These are phyloP conservation scores for Adenanthera pavonina DNA, from an alignment of 306 rosid genomes.

Conservation along the genomic window DNA sequence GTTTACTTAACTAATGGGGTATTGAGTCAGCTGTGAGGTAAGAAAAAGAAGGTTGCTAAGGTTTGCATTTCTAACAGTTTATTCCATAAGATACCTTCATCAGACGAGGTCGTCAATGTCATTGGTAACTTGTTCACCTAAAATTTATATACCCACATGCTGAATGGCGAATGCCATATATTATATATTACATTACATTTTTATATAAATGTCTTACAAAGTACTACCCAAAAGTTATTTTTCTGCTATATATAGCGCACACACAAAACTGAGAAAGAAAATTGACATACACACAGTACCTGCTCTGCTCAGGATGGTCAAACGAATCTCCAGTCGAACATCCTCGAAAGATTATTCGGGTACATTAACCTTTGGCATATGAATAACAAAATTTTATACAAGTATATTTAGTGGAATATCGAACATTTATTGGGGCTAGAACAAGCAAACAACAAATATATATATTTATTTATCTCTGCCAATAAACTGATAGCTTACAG, in stretches of 20 bases:
- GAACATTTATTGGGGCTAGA: not conserved
- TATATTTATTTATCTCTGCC: not conserved
- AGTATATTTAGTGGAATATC: not conserved
- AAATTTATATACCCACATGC: slow-evolving; percentile 16
- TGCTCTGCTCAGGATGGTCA: not conserved
- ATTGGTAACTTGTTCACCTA: slow-evolving; percentile 11
- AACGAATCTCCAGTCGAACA: not conserved
- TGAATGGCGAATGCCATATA: not conserved
- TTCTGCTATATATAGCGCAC: not conserved
- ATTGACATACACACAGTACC: not conserved
- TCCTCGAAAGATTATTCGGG: not conserved
- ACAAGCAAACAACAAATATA: not conserved
- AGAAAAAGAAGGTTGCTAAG: slow-evolving; percentile 3
- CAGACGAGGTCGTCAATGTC: not conserved
- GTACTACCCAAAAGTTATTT: not conserved
- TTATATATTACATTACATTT: not conserved
- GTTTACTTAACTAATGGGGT: not conserved
- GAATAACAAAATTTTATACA: not conserved
- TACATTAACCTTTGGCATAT: not conserved
- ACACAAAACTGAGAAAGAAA: not conserved
- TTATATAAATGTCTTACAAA: not conserved
- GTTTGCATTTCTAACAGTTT: not conserved
- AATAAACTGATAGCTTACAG: not conserved
- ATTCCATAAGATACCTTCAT: not conserved
- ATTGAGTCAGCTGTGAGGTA: slow-evolving; percentile 15